Conservation (phyloP, 805 yeast species). For the Lipomyces spencermartinsiae region DNA sequence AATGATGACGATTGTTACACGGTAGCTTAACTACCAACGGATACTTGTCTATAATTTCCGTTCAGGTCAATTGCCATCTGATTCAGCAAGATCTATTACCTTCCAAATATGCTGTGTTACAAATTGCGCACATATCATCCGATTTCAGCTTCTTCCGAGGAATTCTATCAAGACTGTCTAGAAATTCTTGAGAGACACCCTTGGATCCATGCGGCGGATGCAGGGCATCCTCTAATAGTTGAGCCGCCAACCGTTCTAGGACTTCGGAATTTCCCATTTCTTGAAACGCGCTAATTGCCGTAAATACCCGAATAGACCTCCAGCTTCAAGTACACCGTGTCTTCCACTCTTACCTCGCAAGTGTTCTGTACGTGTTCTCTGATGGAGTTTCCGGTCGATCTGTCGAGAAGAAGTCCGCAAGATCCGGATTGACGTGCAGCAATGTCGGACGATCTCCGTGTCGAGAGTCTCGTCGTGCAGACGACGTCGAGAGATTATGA, state of each 20-base stretch:
- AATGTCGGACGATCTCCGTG: conserved; percentile 26
- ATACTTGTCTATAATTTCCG: conserved; percentile 56
- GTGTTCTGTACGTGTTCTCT: conserved; percentile 19
- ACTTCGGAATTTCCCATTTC: conserved; percentile 30
- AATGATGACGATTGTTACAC: conserved; percentile 71
- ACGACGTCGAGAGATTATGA: conserved; percentile 24
- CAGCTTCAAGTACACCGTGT: neutral
- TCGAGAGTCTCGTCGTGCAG: neutral
- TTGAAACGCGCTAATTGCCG: conserved; percentile 26
- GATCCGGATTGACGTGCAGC: conserved; percentile 31
- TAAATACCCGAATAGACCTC: conserved; percentile 4
- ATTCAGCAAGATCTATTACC: conserved; percentile 16
- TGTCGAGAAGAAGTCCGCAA: conserved; percentile 35
- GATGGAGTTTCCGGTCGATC: conserved; percentile 13
- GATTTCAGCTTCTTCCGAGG: conserved; percentile 51
- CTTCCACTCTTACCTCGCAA: conserved; percentile 26
- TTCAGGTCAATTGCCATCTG: neutral
- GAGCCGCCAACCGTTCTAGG: conserved; percentile 28
- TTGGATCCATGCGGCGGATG: conserved; percentile 24
- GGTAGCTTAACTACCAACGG: conserved; percentile 80
- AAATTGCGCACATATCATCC: conserved; percentile 80
- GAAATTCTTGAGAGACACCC: conserved; percentile 71
- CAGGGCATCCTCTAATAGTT: conserved; percentile 30
- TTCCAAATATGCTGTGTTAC: conserved; percentile 72
- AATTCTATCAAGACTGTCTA: conserved; percentile 81